These are phyloP conservation scores for Entophlyctis luteolus DNA, from an alignment of 192 early-diverging fungal species.

Conservation along the genomic window DNA sequence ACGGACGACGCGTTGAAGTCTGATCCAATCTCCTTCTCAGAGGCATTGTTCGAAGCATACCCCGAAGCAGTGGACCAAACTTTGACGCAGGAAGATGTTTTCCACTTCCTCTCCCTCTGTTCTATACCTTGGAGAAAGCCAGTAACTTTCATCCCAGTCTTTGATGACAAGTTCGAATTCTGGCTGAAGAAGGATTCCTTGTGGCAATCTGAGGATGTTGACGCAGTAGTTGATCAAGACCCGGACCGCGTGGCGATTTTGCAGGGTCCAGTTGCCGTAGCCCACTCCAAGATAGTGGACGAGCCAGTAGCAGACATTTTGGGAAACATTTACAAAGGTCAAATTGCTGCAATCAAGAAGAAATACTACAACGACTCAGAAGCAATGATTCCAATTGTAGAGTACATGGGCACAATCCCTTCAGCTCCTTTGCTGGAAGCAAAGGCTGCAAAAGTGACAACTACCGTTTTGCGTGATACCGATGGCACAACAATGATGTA, in stretches of 20 bases:
- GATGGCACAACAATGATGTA: conserved; percentile 50
- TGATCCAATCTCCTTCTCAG: conserved; percentile 61
- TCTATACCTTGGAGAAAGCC: conserved; percentile 79
- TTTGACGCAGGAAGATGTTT: conserved; percentile 78
- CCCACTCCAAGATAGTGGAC: conserved; percentile 66
- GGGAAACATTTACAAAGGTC: conserved; percentile 74
- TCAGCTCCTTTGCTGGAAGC: conserved; percentile 31
- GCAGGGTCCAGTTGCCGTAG: conserved; percentile 82
- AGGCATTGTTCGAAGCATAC: conserved; percentile 66
- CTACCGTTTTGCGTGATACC: conserved; percentile 38
- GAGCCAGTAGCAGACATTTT: conserved; percentile 88
- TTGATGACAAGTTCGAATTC: conserved; percentile 84
- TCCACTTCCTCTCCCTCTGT: conserved; percentile 74
- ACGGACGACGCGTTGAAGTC: conserved; percentile 55
- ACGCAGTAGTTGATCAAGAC: conserved; percentile 80
- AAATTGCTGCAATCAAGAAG: conserved; percentile 69
- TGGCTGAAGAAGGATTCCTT: conserved; percentile 87
- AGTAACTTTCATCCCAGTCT: conserved; percentile 79
- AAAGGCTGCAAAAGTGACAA: conserved; percentile 35
- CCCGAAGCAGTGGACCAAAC: conserved; percentile 67
- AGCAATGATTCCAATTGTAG: conserved; percentile 66
- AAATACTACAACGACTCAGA: conserved; percentile 65
- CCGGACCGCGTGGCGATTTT: conserved; percentile 77
- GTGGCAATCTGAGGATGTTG: conserved; percentile 86
- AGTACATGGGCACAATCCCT: conserved; percentile 64